A percentile compares a stretch with the other conserved stretches of the same genome.
Evolutionary conservation across 164 flowering plant species (phyloP).

Genomic region (Paratinospora sagittata): DNA sequence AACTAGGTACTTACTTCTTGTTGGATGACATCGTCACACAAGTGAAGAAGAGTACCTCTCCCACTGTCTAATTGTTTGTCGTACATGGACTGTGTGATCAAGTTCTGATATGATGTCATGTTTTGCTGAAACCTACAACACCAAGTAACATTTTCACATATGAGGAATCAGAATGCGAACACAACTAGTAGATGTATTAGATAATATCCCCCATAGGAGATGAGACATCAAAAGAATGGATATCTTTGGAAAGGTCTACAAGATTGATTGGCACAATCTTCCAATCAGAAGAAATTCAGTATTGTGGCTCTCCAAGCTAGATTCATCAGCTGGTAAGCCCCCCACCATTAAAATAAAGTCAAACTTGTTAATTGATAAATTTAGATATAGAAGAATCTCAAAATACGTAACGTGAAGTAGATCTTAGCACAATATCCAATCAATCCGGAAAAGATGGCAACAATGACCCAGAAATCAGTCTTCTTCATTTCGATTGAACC

Average conservation of each 20-base stretch:
- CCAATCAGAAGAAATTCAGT: neutral
- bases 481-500: constrained; percentile 69
- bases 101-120: constrained; percentile 76
- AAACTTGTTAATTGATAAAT: neutral
- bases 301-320: too few relatives aligned
- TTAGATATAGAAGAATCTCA: neutral
- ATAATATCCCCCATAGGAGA: neutral
- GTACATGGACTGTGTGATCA: constrained; percentile 92
- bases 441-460: constrained; percentile 70
- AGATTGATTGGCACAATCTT: neutral
- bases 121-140: constrained; percentile 71
- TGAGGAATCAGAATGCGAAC: constrained; percentile 3
- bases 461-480: constrained; percentile 74
- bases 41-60: constrained; percentile 91
- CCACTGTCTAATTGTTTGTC: constrained; percentile 98
- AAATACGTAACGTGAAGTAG: constrained; percentile 70
- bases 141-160: constrained; percentile 1
- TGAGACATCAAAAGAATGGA: neutral
- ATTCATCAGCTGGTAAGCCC: too few relatives aligned
- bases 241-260: neutral
- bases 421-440: constrained; percentile 91
- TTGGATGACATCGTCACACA: constrained; percentile 97
- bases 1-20: constrained; percentile 68
- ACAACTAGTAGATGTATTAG: neutral
- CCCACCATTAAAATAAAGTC: neutral